phyloP scores from a whole-genome alignment of 129 eudicot genomes.

The Flaveria sonorensis region DNA sequence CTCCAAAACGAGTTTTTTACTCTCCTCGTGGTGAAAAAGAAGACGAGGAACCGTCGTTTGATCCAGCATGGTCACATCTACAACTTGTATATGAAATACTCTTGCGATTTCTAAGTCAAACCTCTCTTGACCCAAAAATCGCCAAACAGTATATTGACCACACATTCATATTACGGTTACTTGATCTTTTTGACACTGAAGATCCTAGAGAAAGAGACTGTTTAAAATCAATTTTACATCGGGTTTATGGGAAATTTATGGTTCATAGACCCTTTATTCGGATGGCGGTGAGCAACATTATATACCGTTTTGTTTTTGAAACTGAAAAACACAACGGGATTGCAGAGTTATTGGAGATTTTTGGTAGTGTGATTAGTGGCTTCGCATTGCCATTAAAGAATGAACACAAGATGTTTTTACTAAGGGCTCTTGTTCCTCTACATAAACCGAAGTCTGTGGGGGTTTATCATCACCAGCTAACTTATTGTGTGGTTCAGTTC shows the following conservation, averaged over 20 bases:
- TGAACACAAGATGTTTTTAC: conserved; percentile 62
- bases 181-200: conserved; percentile 62
- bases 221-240: conserved; percentile 54
- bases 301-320: conserved; percentile 57
- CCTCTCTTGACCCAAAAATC: conserved; percentile 50
- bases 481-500: conserved; percentile 64
- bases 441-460: conserved; percentile 73
- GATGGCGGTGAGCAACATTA: conserved; percentile 60
- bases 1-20: conserved; percentile 41
- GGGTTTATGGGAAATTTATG: conserved; percentile 74
- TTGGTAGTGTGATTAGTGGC: conserved; percentile 22
- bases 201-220: conserved; percentile 70
- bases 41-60: conserved; percentile 58
- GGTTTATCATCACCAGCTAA: conserved; percentile 59
- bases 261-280: conserved; percentile 69
- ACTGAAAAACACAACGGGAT: conserved; percentile 17
- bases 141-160: conserved; percentile 57
- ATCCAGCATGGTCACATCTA: conserved; percentile 46
- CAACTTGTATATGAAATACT: conserved; percentile 53
- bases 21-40: conserved; percentile 51
- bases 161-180: conserved; percentile 47
- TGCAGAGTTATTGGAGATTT: conserved; percentile 12
- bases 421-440: conserved; percentile 59
- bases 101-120: conserved; percentile 51
- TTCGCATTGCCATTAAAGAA: conserved; percentile 61